phyloP scores from a whole-genome alignment of 2,329 filamentous ascomycete genomes.

The Pseudocercospora macadamiae region DNA sequence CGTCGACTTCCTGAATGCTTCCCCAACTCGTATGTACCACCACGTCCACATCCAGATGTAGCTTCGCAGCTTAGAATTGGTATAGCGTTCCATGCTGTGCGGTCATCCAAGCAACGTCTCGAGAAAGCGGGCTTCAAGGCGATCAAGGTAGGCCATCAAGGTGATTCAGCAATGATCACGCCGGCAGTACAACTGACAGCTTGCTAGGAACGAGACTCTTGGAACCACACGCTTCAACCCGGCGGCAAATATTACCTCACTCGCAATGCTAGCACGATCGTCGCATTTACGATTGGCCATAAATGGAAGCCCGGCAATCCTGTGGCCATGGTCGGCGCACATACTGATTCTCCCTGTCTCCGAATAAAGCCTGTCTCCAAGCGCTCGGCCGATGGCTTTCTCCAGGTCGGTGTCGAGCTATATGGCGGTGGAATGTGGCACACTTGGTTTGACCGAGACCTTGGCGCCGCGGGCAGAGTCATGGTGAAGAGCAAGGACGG shows the following conservation, averaged over 20 bases:
- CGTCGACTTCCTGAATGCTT: conserved; percentile 89
- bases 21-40: too few species aligned
- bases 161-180: neutral
- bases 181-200: too few species aligned
- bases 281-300: conserved; percentile 87
- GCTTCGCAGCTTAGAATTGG: conserved; percentile 9
- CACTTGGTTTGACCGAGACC: conserved; percentile 95
- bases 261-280: conserved; percentile 86
- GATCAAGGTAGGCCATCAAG: conserved; percentile 62
- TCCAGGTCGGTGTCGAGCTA: conserved; percentile 94
- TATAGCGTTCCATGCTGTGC: conserved; percentile 90
- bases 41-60: conserved; percentile 59
- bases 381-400: conserved; percentile 80
- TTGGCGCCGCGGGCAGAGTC: conserved; percentile 85
- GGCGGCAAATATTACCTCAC: conserved; percentile 97
- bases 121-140: conserved; percentile 82
- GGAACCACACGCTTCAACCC: conserved; percentile 76
- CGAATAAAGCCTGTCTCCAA: conserved; percentile 94
- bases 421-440: conserved; percentile 98
- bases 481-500: conserved; percentile 73
- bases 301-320: conserved; percentile 92
- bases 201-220: conserved; percentile 85
- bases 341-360: conserved; percentile 92
- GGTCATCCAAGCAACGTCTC: conserved; percentile 73
- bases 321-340: conserved; percentile 88